Percentiles rank a stretch among this genome's conserved stretches.
Conservation (phyloP, 305 asterid genomes). For the Euphrasia arctica region DNA sequence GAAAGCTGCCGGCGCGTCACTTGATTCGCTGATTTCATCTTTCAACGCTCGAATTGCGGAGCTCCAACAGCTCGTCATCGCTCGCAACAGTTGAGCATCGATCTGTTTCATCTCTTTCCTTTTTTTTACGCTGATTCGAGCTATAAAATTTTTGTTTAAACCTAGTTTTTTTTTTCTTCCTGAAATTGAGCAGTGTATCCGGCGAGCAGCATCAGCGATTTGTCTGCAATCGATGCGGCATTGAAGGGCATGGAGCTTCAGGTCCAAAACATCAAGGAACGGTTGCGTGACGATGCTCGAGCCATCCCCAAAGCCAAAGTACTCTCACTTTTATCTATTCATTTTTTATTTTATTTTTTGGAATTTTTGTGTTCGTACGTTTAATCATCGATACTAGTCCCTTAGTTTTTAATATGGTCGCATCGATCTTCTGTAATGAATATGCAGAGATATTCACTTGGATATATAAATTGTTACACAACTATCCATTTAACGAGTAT, state of each 20-base stretch:
- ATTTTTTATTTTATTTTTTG: not conserved
- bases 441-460: not conserved
- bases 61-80: slow-evolving; percentile 83
- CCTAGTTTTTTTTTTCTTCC: not conserved
- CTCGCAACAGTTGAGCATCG: slow-evolving; percentile 65
- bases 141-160: not conserved
- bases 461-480: not conserved
- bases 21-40: slow-evolving; percentile 63
- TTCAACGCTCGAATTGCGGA: slow-evolving; percentile 77
- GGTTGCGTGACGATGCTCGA: slow-evolving; percentile 72
- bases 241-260: slow-evolving; percentile 85
- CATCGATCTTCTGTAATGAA: not conserved
- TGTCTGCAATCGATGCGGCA: slow-evolving; percentile 70
- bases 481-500: not conserved
- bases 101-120: not conserved
- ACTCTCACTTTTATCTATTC: slow-evolving; percentile 4
- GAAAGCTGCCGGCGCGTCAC: slow-evolving; percentile 71
- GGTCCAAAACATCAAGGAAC: slow-evolving; percentile 67
- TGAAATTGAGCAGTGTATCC: slow-evolving; percentile 66
- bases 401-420: not conserved
- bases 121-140: not conserved
- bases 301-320: slow-evolving; percentile 94
- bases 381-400: not conserved
- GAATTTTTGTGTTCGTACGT: not conserved
- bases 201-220: slow-evolving; percentile 62